Percentiles rank a stretch among this genome's conserved stretches.
These are phyloP conservation scores for Paramyrothecium roridum DNA, from an alignment of 2,329 filamentous ascomycete species.

Conservation along the genomic window DNA sequence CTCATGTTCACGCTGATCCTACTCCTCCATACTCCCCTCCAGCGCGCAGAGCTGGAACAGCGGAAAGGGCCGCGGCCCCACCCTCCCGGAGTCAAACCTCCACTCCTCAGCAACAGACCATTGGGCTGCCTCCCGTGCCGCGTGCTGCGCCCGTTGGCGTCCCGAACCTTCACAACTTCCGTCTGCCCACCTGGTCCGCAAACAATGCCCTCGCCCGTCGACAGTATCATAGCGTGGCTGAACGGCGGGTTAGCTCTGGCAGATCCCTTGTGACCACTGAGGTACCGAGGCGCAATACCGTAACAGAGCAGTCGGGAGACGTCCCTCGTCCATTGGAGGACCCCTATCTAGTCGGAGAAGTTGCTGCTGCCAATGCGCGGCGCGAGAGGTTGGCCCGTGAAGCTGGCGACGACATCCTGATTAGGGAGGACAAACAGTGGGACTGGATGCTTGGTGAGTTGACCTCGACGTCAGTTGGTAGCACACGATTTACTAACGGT, in stretches of 20 bases:
- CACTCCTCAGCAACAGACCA: conserved; percentile 26
- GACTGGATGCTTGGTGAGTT: conserved; percentile 57
- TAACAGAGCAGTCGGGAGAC: conserved; percentile 12
- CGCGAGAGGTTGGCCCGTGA: conserved; percentile 56
- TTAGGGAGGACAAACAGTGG: conserved; percentile 57
- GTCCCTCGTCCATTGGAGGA: conserved; percentile 57
- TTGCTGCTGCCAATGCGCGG: conserved; percentile 55
- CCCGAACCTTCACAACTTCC: conserved; percentile 50
- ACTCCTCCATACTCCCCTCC: conserved; percentile 50
- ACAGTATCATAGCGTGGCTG: conserved; percentile 62
- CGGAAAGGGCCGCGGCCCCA: conserved; percentile 4
- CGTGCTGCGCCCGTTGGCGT: conserved; percentile 30
- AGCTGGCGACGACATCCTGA: conserved; percentile 50
- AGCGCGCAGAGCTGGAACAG: conserved; percentile 7
- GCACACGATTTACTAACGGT: conserved; percentile 10
- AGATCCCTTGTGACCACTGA: conserved; percentile 28
- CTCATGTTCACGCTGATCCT: conserved; percentile 41
- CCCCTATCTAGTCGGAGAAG: conserved; percentile 64
- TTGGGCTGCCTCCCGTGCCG: conserved; percentile 51
- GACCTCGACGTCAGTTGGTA: background rate
- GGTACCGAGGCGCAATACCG: conserved; percentile 16
- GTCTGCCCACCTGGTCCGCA: conserved; percentile 57
- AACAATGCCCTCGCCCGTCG: conserved; percentile 51
- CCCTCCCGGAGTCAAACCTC: conserved; percentile 17
- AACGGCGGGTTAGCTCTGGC: conserved; percentile 52